Base-by-base conservation (phyloP, 2,329 filamentous ascomycete genomes). In the Tympanopsis confertula region DNA sequence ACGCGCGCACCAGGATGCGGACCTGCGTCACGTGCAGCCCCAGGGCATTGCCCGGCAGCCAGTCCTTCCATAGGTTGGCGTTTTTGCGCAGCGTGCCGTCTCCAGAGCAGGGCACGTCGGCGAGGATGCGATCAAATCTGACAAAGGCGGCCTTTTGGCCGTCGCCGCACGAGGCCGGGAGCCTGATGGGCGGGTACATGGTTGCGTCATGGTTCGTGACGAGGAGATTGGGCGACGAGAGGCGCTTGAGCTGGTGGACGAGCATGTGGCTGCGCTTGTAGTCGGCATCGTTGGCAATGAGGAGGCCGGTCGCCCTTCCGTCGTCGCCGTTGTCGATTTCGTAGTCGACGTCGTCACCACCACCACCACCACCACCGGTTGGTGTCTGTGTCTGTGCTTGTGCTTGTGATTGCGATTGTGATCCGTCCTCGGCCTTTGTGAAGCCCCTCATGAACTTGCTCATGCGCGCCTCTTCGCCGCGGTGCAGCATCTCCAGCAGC, bases 161-260 rank as follows among this genome's bases (percentile, higher is more conserved):
- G 42, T 73, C 22, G 39, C 65, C 55, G 22, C 66, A 58, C 3
- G 69, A 65, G 12, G 78, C 62, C n/a, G 80, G 79, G 14, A 96
- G 72, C 54, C 82, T 85, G 51, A 98, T 86, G 1, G 88, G 86
- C 2, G 91, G 91, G 59, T 88, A 98, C 58, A 94, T 78, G 4
- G 88, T 95, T 30, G 91, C 91, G 58, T 98, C 91, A 63, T 98
- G 89, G 58, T 98, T 96, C 30, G 87, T 96, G 43, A 98, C 89
- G 44, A 98, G 82, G 47, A 98, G 68, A 57, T 98, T 98, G 3
- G 91, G 89, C 4, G 91, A 96, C 44, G 91, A 95, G 37, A 98
- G 71, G 43, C 91, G 83, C 71, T 98, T 98, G 51, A 96, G 83
- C 62, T 98, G 91, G 59, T 98, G 91, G 36, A 95, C 86, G 55